Base-by-base conservation (phyloP, 441 rosid species). In the Arabidopsis hybrid region DNA sequence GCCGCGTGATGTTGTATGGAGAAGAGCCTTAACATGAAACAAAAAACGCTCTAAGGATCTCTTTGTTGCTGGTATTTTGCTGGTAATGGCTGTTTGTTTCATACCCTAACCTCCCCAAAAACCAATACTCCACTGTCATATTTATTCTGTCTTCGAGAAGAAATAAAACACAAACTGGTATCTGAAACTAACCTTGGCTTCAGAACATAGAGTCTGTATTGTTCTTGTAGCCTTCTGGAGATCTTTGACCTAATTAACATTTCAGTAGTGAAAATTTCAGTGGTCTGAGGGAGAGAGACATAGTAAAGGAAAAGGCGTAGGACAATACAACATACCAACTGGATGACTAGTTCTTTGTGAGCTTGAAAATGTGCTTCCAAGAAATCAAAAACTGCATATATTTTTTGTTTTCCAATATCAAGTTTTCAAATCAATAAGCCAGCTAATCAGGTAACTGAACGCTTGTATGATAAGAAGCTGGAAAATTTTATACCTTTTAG, bases 141-240 rank as follows among this genome's bases (percentile, higher is more conserved):
- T 45, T 39, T 38, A 56, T 36, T 70, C 57, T 14, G 32, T 61
- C 26, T 42, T 45, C 45, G 57, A 39, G 45, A 43, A 26, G 32
- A 53, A n/a, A 4, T 5, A 18, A 45, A n/a, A 53, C 8, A 1
- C 16, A 72, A n/a, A 38, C 8, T 17, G n/a, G 56, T 32, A 5
- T 58, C 47, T 67, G 14, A 60, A 52, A 72, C 83, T 78, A 72
- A 92, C 96, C 92, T 92, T 92, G 71, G 97, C 98, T 83, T 93
- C 95, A 60, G 93, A 91, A 79, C 97, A 93, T 11, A 91, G 60
- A 62, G 96, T 88, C 85, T 93, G 98, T 75, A 91, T 83, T 34
- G 92, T 91, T 82, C 95, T 84, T 68, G 95, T 93, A 55, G 93
- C 98, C 81, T 87, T 90, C 66, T 93, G 97, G 73, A 93, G 92